Conservation (phyloP, 2,329 filamentous ascomycete species). For the Zopfia rhizophila region DNA sequence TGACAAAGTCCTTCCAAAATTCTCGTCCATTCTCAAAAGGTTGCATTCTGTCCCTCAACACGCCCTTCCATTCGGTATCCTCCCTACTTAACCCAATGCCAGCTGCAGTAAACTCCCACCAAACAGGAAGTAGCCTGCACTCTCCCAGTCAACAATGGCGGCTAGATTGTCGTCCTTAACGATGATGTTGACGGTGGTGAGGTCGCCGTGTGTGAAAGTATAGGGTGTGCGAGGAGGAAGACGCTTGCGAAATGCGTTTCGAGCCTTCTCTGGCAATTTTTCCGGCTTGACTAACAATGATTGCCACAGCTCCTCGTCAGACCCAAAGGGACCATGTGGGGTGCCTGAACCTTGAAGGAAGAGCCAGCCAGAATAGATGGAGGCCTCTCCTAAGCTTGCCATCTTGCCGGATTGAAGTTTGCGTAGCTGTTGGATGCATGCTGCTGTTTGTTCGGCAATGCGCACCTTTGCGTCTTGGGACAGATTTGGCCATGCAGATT, state of each 20-base stretch:
- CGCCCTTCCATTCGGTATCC: slow-evolving; percentile 75
- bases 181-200: slow-evolving; percentile 53
- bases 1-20: too few relatives aligned
- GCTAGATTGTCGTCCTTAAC: slow-evolving; percentile 49
- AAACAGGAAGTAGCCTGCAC: slow-evolving; percentile 53
- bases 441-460: slow-evolving; percentile 12
- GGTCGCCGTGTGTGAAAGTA: slow-evolving; percentile 55
- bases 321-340: neutral
- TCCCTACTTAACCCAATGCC: slow-evolving; percentile 15
- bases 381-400: neutral
- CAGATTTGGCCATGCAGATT: slow-evolving; percentile 8
- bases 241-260: slow-evolving; percentile 2
- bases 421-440: slow-evolving; percentile 8
- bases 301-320: neutral
- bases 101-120: slow-evolving; percentile 45
- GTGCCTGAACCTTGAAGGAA: neutral
- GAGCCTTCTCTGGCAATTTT: slow-evolving; percentile 3
- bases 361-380: neutral
- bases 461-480: slow-evolving; percentile 5
- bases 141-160: slow-evolving; percentile 56
- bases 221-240: slow-evolving; percentile 29
- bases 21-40: too few relatives aligned
- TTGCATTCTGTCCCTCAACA: slow-evolving; percentile 89
- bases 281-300: neutral
- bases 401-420: slow-evolving; percentile 3